phyloP scores from a whole-genome alignment of 768 basidiomycete species.

The Kwoniella dendrophila region DNA sequence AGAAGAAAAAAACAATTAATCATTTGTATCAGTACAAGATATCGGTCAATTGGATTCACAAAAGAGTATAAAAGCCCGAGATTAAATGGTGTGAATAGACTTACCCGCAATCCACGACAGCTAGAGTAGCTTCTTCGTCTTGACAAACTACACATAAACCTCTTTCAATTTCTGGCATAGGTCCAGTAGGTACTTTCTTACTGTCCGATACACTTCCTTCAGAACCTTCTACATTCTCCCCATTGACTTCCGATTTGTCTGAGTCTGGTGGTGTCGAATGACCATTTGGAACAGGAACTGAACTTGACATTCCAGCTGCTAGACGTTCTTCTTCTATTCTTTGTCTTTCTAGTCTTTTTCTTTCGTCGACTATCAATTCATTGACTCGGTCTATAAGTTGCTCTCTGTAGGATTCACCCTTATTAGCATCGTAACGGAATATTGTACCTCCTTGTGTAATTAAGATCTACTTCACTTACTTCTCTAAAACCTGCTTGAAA shows the following conservation, averaged over 20 bases:
- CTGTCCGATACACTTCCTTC: not conserved
- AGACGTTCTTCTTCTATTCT: constrained; percentile 42
- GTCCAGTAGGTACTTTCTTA: constrained; percentile 50
- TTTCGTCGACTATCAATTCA: constrained; percentile 50
- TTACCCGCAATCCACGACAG: constrained; percentile 91
- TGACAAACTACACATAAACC: constrained; percentile 91
- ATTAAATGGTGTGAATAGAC: constrained; percentile 49
- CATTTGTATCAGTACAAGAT: not conserved
- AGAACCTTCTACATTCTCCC: constrained; percentile 11
- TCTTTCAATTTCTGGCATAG: constrained; percentile 56
- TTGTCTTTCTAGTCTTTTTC: constrained; percentile 53
- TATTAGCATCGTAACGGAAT: not conserved
- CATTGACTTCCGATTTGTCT: not conserved
- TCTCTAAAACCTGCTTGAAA: constrained; percentile 73
- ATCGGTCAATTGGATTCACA: not conserved
- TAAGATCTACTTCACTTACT: constrained; percentile 55
- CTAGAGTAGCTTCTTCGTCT: constrained; percentile 91
- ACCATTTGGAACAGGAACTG: constrained; percentile 7
- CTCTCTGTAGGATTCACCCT: constrained; percentile 14
- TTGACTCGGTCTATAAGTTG: constrained; percentile 50
- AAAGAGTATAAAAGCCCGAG: not conserved
- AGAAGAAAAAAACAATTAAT: not conserved
- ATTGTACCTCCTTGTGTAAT: rapidly evolving
- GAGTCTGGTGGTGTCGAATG: not conserved
- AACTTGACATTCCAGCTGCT: constrained; percentile 22